These are phyloP conservation scores for Arthrobotrys sphaeroides DNA, from an alignment of 2,329 filamentous ascomycete species.

Conservation along the genomic window DNA sequence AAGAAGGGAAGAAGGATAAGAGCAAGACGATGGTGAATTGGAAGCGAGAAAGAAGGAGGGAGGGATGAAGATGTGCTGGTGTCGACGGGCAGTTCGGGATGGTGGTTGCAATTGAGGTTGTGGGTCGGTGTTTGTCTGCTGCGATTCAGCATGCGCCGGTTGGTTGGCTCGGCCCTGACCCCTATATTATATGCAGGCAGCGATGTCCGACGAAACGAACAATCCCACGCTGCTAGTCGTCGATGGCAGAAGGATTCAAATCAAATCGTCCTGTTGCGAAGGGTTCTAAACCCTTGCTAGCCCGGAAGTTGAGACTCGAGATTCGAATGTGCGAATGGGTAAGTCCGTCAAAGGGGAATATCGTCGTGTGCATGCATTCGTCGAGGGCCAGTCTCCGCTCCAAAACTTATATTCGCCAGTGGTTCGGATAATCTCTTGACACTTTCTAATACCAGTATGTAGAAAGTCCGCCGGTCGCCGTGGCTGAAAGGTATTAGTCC, in stretches of 20 bases:
- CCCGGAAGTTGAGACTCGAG: neutral
- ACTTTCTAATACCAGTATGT: conserved; percentile 26
- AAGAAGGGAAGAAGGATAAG: neutral
- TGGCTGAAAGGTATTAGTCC: conserved; percentile 4
- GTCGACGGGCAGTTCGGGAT: neutral
- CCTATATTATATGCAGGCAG: conserved; percentile 53
- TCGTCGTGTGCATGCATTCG: conserved; percentile 1
- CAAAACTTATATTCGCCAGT: neutral
- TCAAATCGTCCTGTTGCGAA: neutral
- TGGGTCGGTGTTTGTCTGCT: conserved; percentile 21
- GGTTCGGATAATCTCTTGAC: conserved; percentile 9
- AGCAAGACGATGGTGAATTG: neutral
- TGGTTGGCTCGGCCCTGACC: conserved; percentile 11
- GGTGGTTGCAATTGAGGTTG: neutral
- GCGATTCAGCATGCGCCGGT: neutral
- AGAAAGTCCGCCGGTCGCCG: neutral
- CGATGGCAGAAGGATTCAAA: neutral
- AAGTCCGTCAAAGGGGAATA: neutral
- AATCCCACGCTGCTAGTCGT: neutral
- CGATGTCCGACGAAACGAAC: conserved; percentile 22
- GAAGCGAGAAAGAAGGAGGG: neutral
- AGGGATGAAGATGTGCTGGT: neutral
- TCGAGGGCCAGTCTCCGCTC: conserved; percentile 1
- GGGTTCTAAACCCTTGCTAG: neutral
- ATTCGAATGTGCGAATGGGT: neutral